These are phyloP conservation scores for Cucumis hystrix DNA, from an alignment of 306 rosid species.

Conservation along the genomic window DNA sequence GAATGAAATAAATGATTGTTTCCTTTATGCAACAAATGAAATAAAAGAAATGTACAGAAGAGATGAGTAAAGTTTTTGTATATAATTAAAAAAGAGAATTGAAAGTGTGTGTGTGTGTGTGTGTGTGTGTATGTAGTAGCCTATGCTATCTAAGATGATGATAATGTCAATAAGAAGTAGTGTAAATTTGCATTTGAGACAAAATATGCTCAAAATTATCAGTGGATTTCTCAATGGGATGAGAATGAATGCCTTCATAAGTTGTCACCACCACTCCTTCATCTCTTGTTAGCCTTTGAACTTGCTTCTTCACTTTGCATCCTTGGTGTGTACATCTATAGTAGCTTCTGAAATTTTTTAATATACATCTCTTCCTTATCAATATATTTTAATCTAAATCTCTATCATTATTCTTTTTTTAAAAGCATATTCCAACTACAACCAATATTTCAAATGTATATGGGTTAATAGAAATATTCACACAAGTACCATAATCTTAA, in stretches of 20 bases:
- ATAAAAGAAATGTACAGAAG: neutral
- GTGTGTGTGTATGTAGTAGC: no score
- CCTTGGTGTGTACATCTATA: conserved; percentile 8
- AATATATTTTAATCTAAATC: no score
- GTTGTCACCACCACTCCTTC: conserved; percentile 8
- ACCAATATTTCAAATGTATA: no score
- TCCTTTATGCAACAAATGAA: neutral
- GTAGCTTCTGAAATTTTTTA: neutral
- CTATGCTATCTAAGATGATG: no score
- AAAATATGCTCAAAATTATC: conserved; percentile 13
- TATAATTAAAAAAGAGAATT: no score
- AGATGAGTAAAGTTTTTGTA: neutral
- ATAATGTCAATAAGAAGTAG: neutral
- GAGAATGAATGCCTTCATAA: conserved; percentile 14
- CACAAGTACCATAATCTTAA: no score
- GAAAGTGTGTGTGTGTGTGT: no score
- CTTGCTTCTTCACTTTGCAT: conserved; percentile 15
- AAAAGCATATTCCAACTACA: no score
- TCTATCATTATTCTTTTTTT: no score
- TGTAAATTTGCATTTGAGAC: conserved; percentile 11
- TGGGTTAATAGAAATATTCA: no score
- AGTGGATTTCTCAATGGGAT: conserved; percentile 1
- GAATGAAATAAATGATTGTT: no score
- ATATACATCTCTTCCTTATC: no score
- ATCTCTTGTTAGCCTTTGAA: conserved; percentile 9